Evolutionary conservation across 1,284 basidiomycete species (phyloP).

Genomic region (Apiotrichum laibachii): DNA sequence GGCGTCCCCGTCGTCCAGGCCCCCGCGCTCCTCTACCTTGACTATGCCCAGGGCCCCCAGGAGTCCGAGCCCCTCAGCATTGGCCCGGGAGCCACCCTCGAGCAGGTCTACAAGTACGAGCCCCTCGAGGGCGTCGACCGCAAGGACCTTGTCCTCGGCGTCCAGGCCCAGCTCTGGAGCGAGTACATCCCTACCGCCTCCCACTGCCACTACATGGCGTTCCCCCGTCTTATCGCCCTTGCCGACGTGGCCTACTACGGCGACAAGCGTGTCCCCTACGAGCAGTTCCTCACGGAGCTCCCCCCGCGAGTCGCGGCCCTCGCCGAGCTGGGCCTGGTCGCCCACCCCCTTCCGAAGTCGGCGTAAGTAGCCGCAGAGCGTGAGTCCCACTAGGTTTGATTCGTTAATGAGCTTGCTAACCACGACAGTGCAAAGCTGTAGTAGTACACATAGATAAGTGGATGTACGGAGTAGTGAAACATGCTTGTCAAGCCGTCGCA

Average conservation of each 20-base stretch:
- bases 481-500: too few relatives aligned
- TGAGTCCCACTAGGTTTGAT: too few relatives aligned
- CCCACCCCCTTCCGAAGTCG: slow-evolving; percentile 14
- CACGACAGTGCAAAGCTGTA: too few relatives aligned
- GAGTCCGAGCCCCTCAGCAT: slow-evolving; percentile 15
- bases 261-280: slow-evolving; percentile 12
- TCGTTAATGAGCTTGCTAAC: too few relatives aligned
- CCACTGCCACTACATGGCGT: slow-evolving; percentile 24
- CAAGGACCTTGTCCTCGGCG: slow-evolving; percentile 14
- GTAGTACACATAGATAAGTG: too few relatives aligned
- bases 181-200: slow-evolving; percentile 19
- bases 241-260: slow-evolving; percentile 22
- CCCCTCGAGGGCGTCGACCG: slow-evolving; percentile 14
- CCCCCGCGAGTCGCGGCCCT: slow-evolving; percentile 16
- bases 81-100: slow-evolving; percentile 14
- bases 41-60: slow-evolving; percentile 17
- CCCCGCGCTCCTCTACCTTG: slow-evolving; percentile 19
- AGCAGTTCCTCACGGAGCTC: slow-evolving; percentile 17
- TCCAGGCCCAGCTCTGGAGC: slow-evolving; percentile 23
- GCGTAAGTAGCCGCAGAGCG: not conserved
- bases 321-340: slow-evolving; percentile 17
- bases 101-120: slow-evolving; percentile 18
- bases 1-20: slow-evolving; percentile 17
- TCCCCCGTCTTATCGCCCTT: slow-evolving; percentile 21
- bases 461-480: too few relatives aligned